Conservation (phyloP, 2,329 filamentous ascomycete genomes). For the Penicillium crustosum region DNA sequence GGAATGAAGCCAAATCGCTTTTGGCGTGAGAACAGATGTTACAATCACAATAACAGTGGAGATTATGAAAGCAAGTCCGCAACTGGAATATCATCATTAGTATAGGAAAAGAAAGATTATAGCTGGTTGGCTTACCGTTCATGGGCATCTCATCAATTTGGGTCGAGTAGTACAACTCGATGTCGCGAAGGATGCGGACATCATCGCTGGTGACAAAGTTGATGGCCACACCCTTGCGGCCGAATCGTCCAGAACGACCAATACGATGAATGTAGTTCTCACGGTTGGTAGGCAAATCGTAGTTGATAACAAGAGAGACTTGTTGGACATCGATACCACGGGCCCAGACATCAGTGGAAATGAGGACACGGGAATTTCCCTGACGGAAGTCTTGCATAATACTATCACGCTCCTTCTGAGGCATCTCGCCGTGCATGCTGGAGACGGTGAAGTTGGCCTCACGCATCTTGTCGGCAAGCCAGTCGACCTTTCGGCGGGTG, state of each 20-base stretch:
- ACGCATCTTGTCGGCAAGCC: constrained; percentile 99
- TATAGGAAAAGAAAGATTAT: neutral
- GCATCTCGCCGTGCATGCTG: constrained; percentile 99
- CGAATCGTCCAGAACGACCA: constrained; percentile 98
- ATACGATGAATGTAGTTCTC: constrained; percentile 99
- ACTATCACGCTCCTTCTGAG: constrained; percentile 93
- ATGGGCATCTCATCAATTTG: constrained; percentile 99
- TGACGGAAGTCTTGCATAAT: constrained; percentile 99
- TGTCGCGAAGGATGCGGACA: constrained; percentile 99
- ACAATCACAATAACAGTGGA: constrained; percentile 2
- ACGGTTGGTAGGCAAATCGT: constrained; percentile 96
- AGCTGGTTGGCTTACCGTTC: constrained; percentile 65
- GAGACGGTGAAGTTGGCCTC: constrained; percentile 98
- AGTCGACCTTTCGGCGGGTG: constrained; percentile 99
- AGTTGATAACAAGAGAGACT: constrained; percentile 99
- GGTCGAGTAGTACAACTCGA: constrained; percentile 99
- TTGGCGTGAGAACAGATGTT: constrained; percentile 10
- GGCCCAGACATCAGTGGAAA: constrained; percentile 94
- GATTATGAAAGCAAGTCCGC: constrained; percentile 40
- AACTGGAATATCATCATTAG: constrained; percentile 21
- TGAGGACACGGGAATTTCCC: constrained; percentile 96
- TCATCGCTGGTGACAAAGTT: constrained; percentile 99
- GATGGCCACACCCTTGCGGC: constrained; percentile 99
- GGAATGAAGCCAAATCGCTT: constrained; percentile 5
- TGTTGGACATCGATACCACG: constrained; percentile 99